phyloP scores from a whole-genome alignment of 306 rosid genomes.

The Quercus wislizeni region DNA sequence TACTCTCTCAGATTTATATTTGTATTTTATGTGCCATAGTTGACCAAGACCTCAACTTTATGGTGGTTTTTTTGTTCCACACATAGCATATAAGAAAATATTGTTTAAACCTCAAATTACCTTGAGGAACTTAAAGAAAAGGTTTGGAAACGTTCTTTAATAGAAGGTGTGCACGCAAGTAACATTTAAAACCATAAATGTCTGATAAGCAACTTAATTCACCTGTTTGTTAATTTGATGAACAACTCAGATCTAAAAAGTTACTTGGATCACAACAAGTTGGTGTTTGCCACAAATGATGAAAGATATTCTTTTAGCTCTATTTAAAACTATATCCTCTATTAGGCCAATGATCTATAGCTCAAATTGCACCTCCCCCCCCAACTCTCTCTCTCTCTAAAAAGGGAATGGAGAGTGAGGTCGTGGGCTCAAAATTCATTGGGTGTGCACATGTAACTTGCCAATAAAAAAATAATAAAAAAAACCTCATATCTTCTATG shows the following conservation, averaged over 20 bases:
- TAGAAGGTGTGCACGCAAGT: not conserved
- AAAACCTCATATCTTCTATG: no score
- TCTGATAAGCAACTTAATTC: not conserved
- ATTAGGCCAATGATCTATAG: not conserved
- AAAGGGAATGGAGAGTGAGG: no score
- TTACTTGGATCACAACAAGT: not conserved
- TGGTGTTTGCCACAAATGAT: not conserved
- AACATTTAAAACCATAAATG: not conserved
- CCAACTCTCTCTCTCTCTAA: no score
- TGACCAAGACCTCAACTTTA: not conserved
- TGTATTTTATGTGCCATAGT: not conserved
- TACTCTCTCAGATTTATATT: not conserved
- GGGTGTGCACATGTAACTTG: no score
- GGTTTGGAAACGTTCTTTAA: not conserved
- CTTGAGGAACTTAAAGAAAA: not conserved
- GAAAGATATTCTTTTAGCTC: not conserved
- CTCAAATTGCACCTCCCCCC: no score
- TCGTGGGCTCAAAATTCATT: no score
- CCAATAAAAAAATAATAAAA: no score
- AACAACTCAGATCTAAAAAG: not conserved
- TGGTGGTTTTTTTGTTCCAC: not conserved
- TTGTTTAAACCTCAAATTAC: not conserved
- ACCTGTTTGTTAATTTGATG: not conserved
- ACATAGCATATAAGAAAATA: not conserved
- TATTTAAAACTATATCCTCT: not conserved